phyloP scores from a whole-genome alignment of 768 basidiomycete species.

The Suillus tomentosus region DNA sequence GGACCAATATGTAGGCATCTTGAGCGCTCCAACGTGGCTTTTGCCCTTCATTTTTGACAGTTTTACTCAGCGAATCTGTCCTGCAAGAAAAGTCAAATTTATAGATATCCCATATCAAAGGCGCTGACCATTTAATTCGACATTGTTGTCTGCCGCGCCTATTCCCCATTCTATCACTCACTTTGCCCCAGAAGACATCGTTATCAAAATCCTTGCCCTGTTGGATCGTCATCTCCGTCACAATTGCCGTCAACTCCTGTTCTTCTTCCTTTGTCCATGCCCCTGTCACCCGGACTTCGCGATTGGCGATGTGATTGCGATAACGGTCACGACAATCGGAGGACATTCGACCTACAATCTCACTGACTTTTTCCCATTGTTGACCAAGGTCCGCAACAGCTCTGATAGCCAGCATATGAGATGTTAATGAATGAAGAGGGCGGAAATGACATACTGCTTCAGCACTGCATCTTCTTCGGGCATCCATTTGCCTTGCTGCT shows the following conservation, averaged over 20 bases:
- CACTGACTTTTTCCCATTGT: constrained; percentile 80
- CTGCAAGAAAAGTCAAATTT: constrained; percentile 35
- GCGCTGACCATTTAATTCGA: constrained; percentile 76
- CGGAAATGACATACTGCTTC: constrained; percentile 49
- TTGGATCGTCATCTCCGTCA: constrained; percentile 71
- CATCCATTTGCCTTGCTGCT: constrained; percentile 71
- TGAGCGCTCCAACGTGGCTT: constrained; percentile 73
- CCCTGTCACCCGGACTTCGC: constrained; percentile 65
- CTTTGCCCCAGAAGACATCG: constrained; percentile 82
- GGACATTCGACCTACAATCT: constrained; percentile 70
- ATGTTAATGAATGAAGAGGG: constrained; percentile 9
- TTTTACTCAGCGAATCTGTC: constrained; percentile 76
- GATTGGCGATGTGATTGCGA: constrained; percentile 77
- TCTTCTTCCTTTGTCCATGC: constrained; percentile 83
- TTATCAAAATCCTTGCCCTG: constrained; percentile 74
- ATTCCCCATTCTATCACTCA: constrained; percentile 76
- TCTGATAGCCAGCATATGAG: constrained; percentile 38
- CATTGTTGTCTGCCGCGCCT: constrained; percentile 81
- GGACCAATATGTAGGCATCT: constrained; percentile 80
- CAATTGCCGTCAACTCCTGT: constrained; percentile 69
- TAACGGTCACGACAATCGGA: constrained; percentile 85
- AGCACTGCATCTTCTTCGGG: constrained; percentile 64
- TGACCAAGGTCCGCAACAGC: constrained; percentile 71
- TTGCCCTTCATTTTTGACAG: constrained; percentile 69
- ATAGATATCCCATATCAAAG: constrained; percentile 1